Evolutionary conservation across 2,329 filamentous ascomycete genomes (phyloP), one percentile per base, ranked within the genome.

Genomic region (Epichloe gansuensis): DNA sequence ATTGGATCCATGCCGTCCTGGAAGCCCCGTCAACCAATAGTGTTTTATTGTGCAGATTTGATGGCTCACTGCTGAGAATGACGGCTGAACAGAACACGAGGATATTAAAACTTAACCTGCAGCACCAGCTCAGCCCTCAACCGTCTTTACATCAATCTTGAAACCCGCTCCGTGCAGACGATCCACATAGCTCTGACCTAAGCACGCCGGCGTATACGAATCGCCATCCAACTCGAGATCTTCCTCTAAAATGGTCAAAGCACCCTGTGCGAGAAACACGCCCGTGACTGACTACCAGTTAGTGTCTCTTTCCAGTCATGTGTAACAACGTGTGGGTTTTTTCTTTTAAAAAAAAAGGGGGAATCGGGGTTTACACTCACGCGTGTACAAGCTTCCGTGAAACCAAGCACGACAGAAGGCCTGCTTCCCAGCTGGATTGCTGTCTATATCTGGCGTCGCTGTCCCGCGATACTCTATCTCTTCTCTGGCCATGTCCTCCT

Each of bases 121-220:
- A 15, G 77, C 43, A n/a, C 25, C 28, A 37, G 13, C 35, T 54
- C 46, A 54, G 28, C 37, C 49, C 34, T 56, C 48, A 41, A 54
- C 15, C 9, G 52, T 67, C 61, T 73, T 75, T 25, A 74, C 73
- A 60, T 86, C 78, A 45, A 85, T 73, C 62, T 78, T 78, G 61
- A 90, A 77, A 2, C 85, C 85, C 41, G 72, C 75, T 37, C 74
- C 72, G 38, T 77, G 70, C 42, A 88, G 61, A 13, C 83, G 74
- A 61, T 88, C 79, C 54, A 89, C 71, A 61, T 80, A 85, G 9
- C 74, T 69, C 58, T 84, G 80, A 1, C 86, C 86, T 2, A 91
- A 69, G 51, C 79, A 85, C 0, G 86, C 83, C 0, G 86, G 82
- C 1, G 87, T 91, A 56, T 86, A 79, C 25, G 88, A 70, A 3